Conservation (phyloP, 1,139 yeast genomes). For the Magnusiomyces fungicola region DNA sequence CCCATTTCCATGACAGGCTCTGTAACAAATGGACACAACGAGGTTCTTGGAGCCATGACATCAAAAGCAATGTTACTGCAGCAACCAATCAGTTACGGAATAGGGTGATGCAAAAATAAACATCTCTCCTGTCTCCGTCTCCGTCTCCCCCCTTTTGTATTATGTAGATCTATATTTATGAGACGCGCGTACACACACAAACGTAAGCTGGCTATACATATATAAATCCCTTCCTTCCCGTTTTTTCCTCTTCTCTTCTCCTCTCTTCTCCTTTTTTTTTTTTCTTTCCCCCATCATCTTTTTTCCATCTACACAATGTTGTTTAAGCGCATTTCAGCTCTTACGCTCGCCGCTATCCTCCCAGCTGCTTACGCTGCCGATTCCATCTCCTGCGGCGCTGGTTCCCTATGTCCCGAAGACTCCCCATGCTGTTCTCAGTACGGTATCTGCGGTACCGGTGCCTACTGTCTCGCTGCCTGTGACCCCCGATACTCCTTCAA, state of each 20-base stretch:
- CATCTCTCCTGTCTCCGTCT: too few species aligned
- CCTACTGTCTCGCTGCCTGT: slow-evolving; percentile 76
- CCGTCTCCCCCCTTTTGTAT: too few species aligned
- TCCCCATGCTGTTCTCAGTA: slow-evolving; percentile 78
- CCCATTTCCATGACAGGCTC: too few species aligned
- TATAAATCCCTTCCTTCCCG: neutral
- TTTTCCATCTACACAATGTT: slow-evolving; percentile 1
- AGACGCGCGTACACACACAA: too few species aligned
- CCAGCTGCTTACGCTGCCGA: slow-evolving; percentile 20
- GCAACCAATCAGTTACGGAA: too few species aligned
- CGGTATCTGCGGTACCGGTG: slow-evolving; percentile 81
- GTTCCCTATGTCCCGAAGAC: slow-evolving; percentile 56
- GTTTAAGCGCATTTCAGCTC: slow-evolving; percentile 5
- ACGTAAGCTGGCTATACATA: too few species aligned
- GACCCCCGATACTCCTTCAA: slow-evolving; percentile 60
- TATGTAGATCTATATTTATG: too few species aligned
- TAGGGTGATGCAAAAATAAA: too few species aligned
- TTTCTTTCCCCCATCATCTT: slow-evolving; percentile 2
- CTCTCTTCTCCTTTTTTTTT: neutral
- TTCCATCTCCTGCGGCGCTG: slow-evolving; percentile 41
- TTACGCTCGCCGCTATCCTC: slow-evolving; percentile 8
- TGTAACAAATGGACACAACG: too few species aligned
- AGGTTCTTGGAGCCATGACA: too few species aligned
- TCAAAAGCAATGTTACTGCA: too few species aligned
- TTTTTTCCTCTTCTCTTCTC: neutral